Conservation (phyloP, 225 moss, liverwort and hornwort genomes). For the Bryum argenteum region DNA sequence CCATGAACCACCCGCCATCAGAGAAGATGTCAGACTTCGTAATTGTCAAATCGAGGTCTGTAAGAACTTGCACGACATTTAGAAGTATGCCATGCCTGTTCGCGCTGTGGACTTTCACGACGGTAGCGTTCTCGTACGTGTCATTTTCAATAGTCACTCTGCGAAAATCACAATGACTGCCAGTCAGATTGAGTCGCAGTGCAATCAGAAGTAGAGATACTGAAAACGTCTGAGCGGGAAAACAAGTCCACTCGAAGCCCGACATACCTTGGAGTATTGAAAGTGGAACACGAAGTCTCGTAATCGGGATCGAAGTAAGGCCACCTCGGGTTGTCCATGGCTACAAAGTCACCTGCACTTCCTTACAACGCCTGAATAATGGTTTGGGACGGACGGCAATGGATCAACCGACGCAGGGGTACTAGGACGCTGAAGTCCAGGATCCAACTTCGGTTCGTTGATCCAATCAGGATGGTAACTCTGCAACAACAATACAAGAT, state of each 20-base stretch:
- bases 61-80: conserved; percentile 58
- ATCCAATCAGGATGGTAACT: neutral
- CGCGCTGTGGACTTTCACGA: conserved; percentile 52
- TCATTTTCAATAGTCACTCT: conserved; percentile 57
- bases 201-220: neutral
- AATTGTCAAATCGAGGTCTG: conserved; percentile 52
- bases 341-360: neutral
- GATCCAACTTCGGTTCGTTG: neutral
- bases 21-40: conserved; percentile 56
- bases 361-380: neutral
- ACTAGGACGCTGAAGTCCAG: neutral
- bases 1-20: conserved; percentile 58
- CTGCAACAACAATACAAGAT: neutral
- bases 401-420: neutral
- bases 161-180: neutral
- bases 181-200: neutral
- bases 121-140: conserved; percentile 37
- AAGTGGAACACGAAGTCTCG: conserved; percentile 45
- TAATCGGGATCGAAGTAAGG: conserved; percentile 64
- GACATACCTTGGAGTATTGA: conserved; percentile 43
- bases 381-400: neutral
- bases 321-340: conserved; percentile 50
- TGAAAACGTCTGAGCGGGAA: rapidly evolving
- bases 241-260: neutral
- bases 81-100: conserved; percentile 51